Percentiles rank a stretch among this genome's conserved stretches.
phyloP scores from a whole-genome alignment of 768 basidiomycete species.

The Boletus sp. region DNA sequence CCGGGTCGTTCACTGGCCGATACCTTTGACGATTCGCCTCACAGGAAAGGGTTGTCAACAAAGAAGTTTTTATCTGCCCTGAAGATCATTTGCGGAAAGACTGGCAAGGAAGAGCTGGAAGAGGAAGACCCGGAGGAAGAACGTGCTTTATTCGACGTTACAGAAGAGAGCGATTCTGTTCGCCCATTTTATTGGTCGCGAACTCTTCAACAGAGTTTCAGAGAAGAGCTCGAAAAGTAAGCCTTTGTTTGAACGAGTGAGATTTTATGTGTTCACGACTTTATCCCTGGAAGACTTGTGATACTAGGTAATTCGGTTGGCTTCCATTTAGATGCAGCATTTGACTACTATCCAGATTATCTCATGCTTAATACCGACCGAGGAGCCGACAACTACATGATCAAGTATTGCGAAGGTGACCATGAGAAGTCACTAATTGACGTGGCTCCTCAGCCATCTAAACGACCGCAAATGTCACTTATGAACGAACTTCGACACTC shows the following conservation, averaged over 20 bases:
- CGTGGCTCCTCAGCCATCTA: conserved; percentile 71
- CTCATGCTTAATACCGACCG: conserved; percentile 93
- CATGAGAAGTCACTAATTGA: conserved; percentile 78
- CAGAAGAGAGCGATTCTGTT: conserved; percentile 52
- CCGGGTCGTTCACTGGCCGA: conserved; percentile 82
- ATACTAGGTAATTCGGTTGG: conserved; percentile 58
- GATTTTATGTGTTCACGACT: conserved; percentile 8
- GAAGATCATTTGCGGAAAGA: conserved; percentile 82
- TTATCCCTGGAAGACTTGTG: conserved; percentile 56
- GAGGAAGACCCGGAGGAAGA: conserved; percentile 76
- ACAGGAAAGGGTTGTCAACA: conserved; percentile 64
- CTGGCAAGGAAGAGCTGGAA: conserved; percentile 74
- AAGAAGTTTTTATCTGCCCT: conserved; percentile 69
- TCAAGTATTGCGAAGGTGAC: conserved; percentile 82
- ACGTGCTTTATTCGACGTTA: conserved; percentile 62
- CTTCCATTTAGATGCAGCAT: not conserved
- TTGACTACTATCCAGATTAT: conserved; percentile 53
- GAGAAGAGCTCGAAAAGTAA: conserved; percentile 87
- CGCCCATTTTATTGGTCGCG: conserved; percentile 83
- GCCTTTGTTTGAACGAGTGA: conserved; percentile 18
- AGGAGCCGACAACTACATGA: conserved; percentile 87
- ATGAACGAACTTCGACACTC: conserved; percentile 67
- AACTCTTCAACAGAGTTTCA: conserved; percentile 74
- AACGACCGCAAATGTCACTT: conserved; percentile 64
- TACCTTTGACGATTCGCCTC: conserved; percentile 82